Evolutionary conservation across 495 filamentous ascomycete species (phyloP).

Genomic region (Penicillium psychrofluorescens): DNA sequence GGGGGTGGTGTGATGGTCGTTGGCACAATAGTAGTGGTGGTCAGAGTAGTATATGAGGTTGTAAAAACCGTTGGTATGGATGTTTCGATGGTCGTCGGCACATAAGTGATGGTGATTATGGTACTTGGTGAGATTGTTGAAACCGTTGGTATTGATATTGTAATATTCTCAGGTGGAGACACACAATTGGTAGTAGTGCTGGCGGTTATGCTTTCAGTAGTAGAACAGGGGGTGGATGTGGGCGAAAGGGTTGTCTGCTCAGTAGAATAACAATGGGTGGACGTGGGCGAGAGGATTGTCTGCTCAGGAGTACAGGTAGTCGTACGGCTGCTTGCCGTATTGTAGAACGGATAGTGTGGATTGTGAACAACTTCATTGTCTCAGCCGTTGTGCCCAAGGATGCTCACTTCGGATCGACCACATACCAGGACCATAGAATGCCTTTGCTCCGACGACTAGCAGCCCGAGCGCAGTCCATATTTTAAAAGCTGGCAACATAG

Average conservation of each 20-base stretch:
- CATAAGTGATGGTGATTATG: too few relatives aligned
- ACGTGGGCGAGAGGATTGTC: neutral
- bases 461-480: constrained; percentile 1
- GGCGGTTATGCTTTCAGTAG: constrained; percentile 1
- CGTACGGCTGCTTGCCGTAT: neutral
- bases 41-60: neutral
- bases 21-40: constrained; percentile 2
- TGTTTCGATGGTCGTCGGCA: too few relatives aligned
- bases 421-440: constrained; percentile 1
- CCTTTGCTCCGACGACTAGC: neutral
- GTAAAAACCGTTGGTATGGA: neutral
- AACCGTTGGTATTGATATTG: neutral
- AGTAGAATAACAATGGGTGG: neutral
- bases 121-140: constrained; percentile 1
- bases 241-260: neutral
- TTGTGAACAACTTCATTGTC: constrained; percentile 3
- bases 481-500: constrained; percentile 1
- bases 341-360: constrained; percentile 1
- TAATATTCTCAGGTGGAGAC: neutral
- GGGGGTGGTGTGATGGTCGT: constrained; percentile 11
- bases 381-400: neutral
- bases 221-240: neutral
- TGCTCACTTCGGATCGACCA: neutral
- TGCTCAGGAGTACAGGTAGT: constrained; percentile 1
- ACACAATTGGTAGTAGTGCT: constrained; percentile 1